Percentiles rank a stretch among this genome's conserved stretches.
These are phyloP conservation scores for Stephanodiscus minutulus DNA, from an alignment of 108 stramenopile genomes.

Conservation along the genomic window DNA sequence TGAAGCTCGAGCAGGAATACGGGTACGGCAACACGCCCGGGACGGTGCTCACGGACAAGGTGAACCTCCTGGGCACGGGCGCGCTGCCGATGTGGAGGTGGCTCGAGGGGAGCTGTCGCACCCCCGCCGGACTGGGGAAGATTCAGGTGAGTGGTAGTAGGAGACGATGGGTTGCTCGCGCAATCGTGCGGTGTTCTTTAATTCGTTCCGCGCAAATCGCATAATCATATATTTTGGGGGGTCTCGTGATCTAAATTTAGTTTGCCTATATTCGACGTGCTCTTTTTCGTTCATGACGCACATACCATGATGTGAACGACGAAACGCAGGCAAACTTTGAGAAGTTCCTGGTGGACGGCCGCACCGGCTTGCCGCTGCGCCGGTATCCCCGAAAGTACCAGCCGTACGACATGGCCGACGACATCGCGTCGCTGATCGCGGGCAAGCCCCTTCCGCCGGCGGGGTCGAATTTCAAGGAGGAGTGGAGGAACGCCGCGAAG, in stretches of 20 bases:
- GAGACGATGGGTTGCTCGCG: neutral
- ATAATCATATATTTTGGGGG: too few species aligned
- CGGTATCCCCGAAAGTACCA: constrained; percentile 87
- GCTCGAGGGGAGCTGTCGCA: constrained; percentile 81
- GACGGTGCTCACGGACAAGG: constrained; percentile 82
- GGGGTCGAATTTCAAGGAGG: constrained; percentile 74
- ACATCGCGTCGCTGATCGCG: constrained; percentile 70
- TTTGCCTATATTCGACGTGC: neutral
- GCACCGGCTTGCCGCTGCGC: constrained; percentile 76
- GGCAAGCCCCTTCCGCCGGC: constrained; percentile 74
- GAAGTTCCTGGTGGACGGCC: constrained; percentile 85
- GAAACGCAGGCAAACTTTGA: constrained; percentile 73
- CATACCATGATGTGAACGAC: neutral
- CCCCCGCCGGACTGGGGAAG: constrained; percentile 83
- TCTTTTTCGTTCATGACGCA: neutral
- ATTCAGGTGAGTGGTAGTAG: constrained; percentile 50
- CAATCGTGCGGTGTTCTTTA: too few species aligned
- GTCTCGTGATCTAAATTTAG: neutral
- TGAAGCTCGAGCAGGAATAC: constrained; percentile 88
- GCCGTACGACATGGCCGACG: constrained; percentile 78
- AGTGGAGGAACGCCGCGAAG: constrained; percentile 80
- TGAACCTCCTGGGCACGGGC: constrained; percentile 78
- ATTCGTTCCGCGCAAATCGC: too few species aligned
- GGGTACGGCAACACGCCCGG: constrained; percentile 85
- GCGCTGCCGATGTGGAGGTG: constrained; percentile 89